Conservation (phyloP, 148 eudicot species). For the Cornus kousa region DNA sequence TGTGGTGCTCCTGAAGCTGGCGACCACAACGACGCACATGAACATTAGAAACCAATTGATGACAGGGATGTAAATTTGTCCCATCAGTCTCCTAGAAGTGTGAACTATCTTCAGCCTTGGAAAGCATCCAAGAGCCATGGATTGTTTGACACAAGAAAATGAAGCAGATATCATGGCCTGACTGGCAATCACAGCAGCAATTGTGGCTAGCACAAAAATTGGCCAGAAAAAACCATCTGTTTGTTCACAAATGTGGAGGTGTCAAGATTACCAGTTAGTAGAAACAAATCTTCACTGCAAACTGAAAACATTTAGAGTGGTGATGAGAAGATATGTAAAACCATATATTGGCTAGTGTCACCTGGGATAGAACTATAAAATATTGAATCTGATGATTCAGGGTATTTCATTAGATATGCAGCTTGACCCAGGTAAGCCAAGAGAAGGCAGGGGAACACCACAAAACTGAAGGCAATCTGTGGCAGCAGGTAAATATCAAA, state of each 20-base stretch:
- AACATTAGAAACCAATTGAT: conserved; percentile 93
- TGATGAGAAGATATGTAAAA: neutral
- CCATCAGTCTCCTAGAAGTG: conserved; percentile 85
- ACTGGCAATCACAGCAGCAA: conserved; percentile 93
- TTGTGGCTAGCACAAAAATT: conserved; percentile 77
- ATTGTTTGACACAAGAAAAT: conserved; percentile 81
- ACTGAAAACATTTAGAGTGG: neutral
- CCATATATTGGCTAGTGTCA: conserved; percentile 13
- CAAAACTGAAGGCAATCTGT: conserved; percentile 85
- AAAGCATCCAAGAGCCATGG: conserved; percentile 94
- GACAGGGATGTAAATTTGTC: conserved; percentile 94
- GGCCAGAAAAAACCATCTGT: conserved; percentile 89
- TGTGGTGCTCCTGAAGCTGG: conserved; percentile 72
- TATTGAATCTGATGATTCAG: conserved; percentile 49
- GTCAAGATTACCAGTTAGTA: conserved; percentile 7
- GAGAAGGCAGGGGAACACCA: conserved; percentile 94
- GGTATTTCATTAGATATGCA: conserved; percentile 64
- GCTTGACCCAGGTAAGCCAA: conserved; percentile 98
- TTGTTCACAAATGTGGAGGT: conserved; percentile 10
- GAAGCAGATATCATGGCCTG: conserved; percentile 99
- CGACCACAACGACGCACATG: conserved; percentile 88
- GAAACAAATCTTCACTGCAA: neutral
- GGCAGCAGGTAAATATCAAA: conserved; percentile 7
- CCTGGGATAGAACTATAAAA: conserved; percentile 92
- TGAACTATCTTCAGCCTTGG: conserved; percentile 88